Base-by-base conservation (phyloP, 2,329 filamentous ascomycete genomes). In the Fusarium ramigenum region DNA sequence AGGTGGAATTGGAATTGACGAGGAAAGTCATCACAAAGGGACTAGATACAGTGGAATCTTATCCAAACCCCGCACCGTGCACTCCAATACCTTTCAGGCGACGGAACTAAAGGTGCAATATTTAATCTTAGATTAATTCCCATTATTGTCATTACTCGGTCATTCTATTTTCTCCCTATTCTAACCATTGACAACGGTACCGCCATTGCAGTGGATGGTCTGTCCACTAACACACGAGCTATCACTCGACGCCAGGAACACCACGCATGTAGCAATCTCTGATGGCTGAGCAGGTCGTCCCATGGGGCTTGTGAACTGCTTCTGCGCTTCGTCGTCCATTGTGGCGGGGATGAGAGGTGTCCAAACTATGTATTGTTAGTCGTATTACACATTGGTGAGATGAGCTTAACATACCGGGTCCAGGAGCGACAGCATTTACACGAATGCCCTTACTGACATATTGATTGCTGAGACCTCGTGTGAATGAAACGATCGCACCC, bases 221-320 rank as follows among this genome's bases (percentile, higher is more conserved):
- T 96, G 93, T 4, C 94, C 93, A 60, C 89, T 92, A 50, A 96
- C 90, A 69, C 90, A 91, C 53, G 89, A 91, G 78, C 92, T 93
- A 79, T 96, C 93, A 66, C 87, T 84, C 58, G 90, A 92, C 0
- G 93, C 93, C 73, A 97, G 84, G 82, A 96, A 96, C 8, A 96
- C 93, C 64, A 95, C 93, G 77, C 92, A 94, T 0, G 93, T 92
- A 1, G 93, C 93, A 70, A 96, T 92, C 85, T 97, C 94, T 63
- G 90, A 93, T 5, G 93, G 94, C 82, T 96, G 93, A 5, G 90
- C 91, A 0, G 93, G 93, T 25, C 94, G 86, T 8, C 93, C 93
- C 85, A 96, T 94, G 0, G 93, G 93, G 28, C 88, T 87, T 5
- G 86, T 88, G 80, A 96, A 96, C 69, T 92, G 84, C 81, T 94